phyloP scores from a whole-genome alignment of 2,329 filamentous ascomycete species.

The Pleoardoris graminearum region DNA sequence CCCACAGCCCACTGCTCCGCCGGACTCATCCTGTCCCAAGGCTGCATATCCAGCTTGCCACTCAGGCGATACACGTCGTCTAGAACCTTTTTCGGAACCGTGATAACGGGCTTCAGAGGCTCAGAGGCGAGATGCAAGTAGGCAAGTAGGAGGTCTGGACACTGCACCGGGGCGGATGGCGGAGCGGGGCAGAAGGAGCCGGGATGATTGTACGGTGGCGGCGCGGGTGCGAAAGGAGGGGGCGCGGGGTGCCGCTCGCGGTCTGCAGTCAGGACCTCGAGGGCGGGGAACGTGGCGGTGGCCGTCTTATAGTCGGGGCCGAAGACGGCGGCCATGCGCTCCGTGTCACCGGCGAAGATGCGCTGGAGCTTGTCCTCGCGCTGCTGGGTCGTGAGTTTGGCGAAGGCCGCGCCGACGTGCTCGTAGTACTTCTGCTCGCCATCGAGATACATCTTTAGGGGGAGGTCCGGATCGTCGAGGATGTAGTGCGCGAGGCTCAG shows the following conservation, averaged over 20 bases:
- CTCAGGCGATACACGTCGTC: constrained; percentile 14
- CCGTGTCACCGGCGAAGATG: constrained; percentile 21
- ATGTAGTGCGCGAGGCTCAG: constrained; percentile 25
- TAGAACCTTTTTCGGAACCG: constrained; percentile 8
- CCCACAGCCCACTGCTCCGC: constrained; percentile 33
- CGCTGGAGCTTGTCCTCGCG: constrained; percentile 16
- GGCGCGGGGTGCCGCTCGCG: constrained; percentile 17
- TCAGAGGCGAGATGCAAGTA: constrained; percentile 21
- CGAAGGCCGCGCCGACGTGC: constrained; percentile 15
- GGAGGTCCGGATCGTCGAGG: constrained; percentile 5
- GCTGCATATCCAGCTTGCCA: constrained; percentile 12
- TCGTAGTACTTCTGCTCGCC: constrained; percentile 28
- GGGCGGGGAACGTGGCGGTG: constrained; percentile 16
- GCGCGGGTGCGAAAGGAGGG: constrained; percentile 7
- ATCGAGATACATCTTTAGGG: constrained; percentile 17
- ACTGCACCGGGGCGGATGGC: not conserved
- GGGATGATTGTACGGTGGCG: not conserved
- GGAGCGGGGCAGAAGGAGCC: not conserved
- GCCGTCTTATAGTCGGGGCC: constrained; percentile 2
- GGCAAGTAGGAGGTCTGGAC: constrained; percentile 9
- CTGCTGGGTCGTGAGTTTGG: constrained; percentile 11
- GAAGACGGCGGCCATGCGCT: constrained; percentile 13
- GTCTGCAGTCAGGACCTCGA: constrained; percentile 15
- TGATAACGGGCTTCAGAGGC: constrained; percentile 11
- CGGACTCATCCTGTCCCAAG: constrained; percentile 14